Conservation (phyloP, 2,329 filamentous ascomycete genomes). For the Cladophialophora chaetospira region DNA sequence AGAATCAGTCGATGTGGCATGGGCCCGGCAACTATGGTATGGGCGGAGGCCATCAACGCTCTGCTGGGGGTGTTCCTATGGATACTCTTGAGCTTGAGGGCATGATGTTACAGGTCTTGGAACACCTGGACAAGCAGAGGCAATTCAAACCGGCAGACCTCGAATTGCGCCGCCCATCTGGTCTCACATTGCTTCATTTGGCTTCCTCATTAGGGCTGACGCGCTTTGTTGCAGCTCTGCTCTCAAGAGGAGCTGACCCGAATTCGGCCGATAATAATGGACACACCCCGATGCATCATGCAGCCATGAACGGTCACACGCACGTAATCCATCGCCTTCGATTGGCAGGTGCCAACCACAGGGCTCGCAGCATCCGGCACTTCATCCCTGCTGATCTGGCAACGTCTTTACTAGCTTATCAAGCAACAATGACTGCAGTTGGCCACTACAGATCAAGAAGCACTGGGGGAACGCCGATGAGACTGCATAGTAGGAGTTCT, state of each 20-base stretch:
- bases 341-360: slow-evolving; percentile 71
- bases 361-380: slow-evolving; percentile 68
- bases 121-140: slow-evolving; percentile 64
- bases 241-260: slow-evolving; percentile 76
- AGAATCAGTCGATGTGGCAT: slow-evolving; percentile 30
- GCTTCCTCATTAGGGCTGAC: slow-evolving; percentile 74
- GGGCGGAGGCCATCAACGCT: slow-evolving; percentile 49
- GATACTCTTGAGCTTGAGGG: slow-evolving; percentile 61
- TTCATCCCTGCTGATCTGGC: slow-evolving; percentile 72
- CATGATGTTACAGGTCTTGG: slow-evolving; percentile 71
- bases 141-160: slow-evolving; percentile 57
- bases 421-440: slow-evolving; percentile 63
- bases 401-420: slow-evolving; percentile 64
- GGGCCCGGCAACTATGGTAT: slow-evolving; percentile 39
- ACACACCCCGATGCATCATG: slow-evolving; percentile 80
- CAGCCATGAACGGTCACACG: slow-evolving; percentile 72
- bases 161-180: slow-evolving; percentile 66
- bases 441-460: slow-evolving; percentile 68
- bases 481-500: slow-evolving; percentile 64
- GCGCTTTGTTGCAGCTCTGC: slow-evolving; percentile 73
- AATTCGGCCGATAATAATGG: slow-evolving; percentile 75
- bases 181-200: slow-evolving; percentile 79
- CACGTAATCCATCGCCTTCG: slow-evolving; percentile 77
- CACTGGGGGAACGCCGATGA: slow-evolving; percentile 56
- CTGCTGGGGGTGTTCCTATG: slow-evolving; percentile 45